phyloP scores from a whole-genome alignment of 495 filamentous ascomycete genomes.

The Usnea hakonensis region DNA sequence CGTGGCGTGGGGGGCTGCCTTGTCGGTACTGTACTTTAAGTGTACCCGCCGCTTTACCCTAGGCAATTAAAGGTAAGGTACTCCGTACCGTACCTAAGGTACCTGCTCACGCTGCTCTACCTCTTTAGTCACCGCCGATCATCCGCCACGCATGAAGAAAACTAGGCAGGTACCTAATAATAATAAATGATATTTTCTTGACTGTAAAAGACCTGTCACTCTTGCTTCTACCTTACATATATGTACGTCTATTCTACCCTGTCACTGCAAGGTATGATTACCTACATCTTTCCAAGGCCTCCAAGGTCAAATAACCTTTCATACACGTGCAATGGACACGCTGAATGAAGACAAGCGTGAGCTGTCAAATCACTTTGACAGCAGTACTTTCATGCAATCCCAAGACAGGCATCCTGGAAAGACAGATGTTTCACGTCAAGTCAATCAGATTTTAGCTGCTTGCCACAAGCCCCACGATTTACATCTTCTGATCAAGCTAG shows the following conservation, averaged over 20 bases:
- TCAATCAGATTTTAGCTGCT: slow-evolving; percentile 37
- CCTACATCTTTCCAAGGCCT: not conserved
- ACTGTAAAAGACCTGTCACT: not conserved
- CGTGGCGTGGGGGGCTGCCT: not conserved
- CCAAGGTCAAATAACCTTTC: not conserved
- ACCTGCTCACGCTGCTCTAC: too few relatives aligned
- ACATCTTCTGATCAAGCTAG: slow-evolving; percentile 53
- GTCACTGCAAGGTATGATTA: not conserved
- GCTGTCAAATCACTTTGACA: not conserved
- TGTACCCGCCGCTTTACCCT: not conserved
- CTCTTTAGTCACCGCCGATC: not conserved
- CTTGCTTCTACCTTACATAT: not conserved
- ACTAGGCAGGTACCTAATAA: too few relatives aligned
- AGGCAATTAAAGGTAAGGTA: not conserved
- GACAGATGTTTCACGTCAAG: slow-evolving; percentile 6
- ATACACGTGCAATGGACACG: not conserved
- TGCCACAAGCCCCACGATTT: slow-evolving; percentile 55
- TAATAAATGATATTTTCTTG: too few relatives aligned
- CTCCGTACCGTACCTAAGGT: not conserved
- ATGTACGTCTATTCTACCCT: too few relatives aligned
- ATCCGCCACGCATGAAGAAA: not conserved
- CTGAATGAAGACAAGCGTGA: not conserved
- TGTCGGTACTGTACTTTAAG: too few relatives aligned
- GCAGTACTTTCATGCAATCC: not conserved
- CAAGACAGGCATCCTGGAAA: slow-evolving; percentile 5